Evolutionary conservation across 257 asterid genomes (phyloP), one percentile per base, ranked within the genome.

Genomic region (Gentiana straminea): DNA sequence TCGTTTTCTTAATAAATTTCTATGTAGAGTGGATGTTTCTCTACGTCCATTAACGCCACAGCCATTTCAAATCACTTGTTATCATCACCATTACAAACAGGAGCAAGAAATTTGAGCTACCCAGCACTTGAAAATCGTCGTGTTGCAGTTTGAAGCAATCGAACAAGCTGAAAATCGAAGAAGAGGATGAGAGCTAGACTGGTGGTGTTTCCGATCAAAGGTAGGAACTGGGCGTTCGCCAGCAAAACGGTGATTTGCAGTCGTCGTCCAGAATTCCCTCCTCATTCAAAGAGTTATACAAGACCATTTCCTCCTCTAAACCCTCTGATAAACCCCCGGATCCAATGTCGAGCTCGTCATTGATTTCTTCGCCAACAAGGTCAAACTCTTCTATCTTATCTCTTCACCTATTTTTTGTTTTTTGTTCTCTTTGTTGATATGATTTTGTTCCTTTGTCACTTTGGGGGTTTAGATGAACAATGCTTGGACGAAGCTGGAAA

Each of bases 211-310:
- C 99, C 97, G 35, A 79, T 92, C 64, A 83, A 62, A 67, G 95
- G 99, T 36, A 85, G 94, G 68, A 92, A 80, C 57, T 92, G 99
- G 99, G 87, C 90, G 56, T 92, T 92, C 68, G 79, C 86, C 74
- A 86, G 78, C 80, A 83, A 80, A 61, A 74, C 89, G 70, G 58
- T 83, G 95, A 91, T 52, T 80, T 86, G 32, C 74, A 79, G 49
- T 79, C 84, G 51, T 73, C 94, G 35, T 69, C 90, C 34, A 63
- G 66, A 67, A 35, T 73, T 64, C 97, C 95, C 24, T 76, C 95
- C 65, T 85, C 97, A 32, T 60, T 92, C 52, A 88, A 71, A 66
- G 84, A 80, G 13, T 84, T 88, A 56, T 83, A 77, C 82, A 66
- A 39, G 55, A 72, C 33, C 66, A 56, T 92, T 24, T 60, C 80